Conservation (phyloP, 495 filamentous ascomycete genomes). For the Cladorrhinum samala region DNA sequence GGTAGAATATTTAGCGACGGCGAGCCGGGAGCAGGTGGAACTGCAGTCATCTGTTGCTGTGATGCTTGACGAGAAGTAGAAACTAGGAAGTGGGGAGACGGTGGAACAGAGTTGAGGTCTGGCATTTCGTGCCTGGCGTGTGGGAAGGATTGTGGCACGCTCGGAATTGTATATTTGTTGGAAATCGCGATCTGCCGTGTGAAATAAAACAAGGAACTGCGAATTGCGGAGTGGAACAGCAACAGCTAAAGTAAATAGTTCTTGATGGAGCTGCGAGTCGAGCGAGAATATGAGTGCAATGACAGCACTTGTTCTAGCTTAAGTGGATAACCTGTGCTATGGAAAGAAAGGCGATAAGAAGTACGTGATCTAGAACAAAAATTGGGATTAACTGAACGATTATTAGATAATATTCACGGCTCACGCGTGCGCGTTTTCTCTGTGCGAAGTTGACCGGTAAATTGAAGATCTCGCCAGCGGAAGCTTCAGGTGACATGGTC, state of each 20-base stretch:
- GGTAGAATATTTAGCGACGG: constrained; percentile 44
- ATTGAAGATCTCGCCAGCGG: not conserved
- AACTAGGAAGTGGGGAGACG: constrained; percentile 44
- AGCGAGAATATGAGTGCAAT: no score
- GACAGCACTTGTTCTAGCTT: no score
- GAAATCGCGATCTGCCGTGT: not conserved
- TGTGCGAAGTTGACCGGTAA: not conserved
- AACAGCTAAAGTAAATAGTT: no score
- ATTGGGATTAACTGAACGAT: no score
- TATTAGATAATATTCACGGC: no score
- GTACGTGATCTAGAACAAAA: no score
- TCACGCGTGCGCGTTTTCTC: no score
- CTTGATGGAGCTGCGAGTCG: no score
- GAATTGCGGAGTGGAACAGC: no score
- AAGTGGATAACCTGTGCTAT: no score
- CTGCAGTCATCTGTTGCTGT: constrained; percentile 27
- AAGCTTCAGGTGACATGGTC: not conserved
- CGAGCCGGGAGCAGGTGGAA: constrained; percentile 24
- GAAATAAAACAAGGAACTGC: not conserved
- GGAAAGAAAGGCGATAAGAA: no score
- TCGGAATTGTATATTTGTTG: not conserved
- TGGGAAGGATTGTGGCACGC: not conserved
- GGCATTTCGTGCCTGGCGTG: constrained; percentile 32
- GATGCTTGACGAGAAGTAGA: constrained; percentile 26
- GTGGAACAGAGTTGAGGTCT: constrained; percentile 55